Base-by-base conservation (phyloP, 2,329 filamentous ascomycete species). In the Xylogone sp. region DNA sequence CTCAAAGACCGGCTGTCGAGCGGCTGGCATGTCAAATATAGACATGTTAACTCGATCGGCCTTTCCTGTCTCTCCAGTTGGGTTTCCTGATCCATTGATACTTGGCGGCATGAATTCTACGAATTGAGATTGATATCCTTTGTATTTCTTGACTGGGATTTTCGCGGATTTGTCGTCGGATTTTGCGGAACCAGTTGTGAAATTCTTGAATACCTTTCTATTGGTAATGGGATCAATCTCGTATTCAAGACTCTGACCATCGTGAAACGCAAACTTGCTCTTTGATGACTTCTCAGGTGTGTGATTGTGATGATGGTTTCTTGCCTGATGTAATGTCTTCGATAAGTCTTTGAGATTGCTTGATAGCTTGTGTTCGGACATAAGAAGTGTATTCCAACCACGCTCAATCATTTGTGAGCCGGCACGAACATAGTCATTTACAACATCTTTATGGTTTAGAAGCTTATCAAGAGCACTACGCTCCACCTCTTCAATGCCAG, bases 211-310 rank as follows among this genome's bases (percentile, higher is more conserved):
- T 3, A 79, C 70, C 53, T 74, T 79, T 29, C 78, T 74, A 55
- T 83, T 83, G 16, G 79, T 82, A 53, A 84, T 82, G 2, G 81
- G 80, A 51, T 84, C 80, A 43, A 84, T 82, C 19, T 71, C 63
- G 45, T 72, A 75, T 8, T 71, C 70, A 10, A 22, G 7, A 21
- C 44, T 29, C 18, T 39, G 48, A 12, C 21, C 18, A 42, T 48
- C 10, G 18, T 46, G 16, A 27, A 21, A 13, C 5, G n/a, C n/a
- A 5, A 18, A 39, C n/a, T 7, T 39, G 34, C n/a, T 13, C n/a
- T 6, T 16, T 39, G n/a, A 39, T 13, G 34, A 16, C 10, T 13
- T 13, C 13, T 31, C 13, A 31, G 27, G 13, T 8, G 27, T 31
- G 7, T 31, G 27, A 7, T 13, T 7, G 8, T 31, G 27, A 13